These are phyloP conservation scores for Apiospora sp. DNA, from an alignment of 2,329 filamentous ascomycete genomes.

Conservation along the genomic window DNA sequence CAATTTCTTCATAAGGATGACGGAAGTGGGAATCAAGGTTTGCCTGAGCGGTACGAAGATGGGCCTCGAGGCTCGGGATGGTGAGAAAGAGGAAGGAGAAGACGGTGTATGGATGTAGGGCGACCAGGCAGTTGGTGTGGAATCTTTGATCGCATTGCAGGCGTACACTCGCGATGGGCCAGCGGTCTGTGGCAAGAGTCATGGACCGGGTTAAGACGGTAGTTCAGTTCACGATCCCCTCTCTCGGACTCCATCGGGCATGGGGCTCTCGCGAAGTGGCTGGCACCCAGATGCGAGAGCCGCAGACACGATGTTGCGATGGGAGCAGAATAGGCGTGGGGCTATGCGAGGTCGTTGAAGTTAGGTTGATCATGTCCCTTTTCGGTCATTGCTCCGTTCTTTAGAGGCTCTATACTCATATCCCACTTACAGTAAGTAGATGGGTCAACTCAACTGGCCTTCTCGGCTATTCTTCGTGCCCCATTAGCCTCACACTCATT, in stretches of 20 bases:
- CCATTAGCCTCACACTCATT: not conserved
- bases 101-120: not conserved
- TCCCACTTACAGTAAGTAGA: not conserved
- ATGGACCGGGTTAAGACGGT: not conserved
- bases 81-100: not conserved
- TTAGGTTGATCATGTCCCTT: slow-evolving; percentile 8
- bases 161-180: slow-evolving; percentile 7
- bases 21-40: not conserved
- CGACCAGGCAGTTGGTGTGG: not conserved
- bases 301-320: not conserved
- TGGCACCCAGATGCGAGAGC: not conserved
- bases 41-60: not conserved
- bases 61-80: not conserved
- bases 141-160: not conserved
- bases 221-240: slow-evolving; percentile 13
- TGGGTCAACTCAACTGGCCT: not conserved
- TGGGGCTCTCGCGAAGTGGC: not conserved
- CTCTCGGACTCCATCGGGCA: not conserved
- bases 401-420: not conserved
- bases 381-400: not conserved
- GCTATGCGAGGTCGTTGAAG: not conserved
- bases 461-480: not conserved
- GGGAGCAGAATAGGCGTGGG: not conserved
- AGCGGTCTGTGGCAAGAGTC: slow-evolving; percentile 4
- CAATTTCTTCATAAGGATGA: not conserved